Base-by-base conservation (phyloP, 1,139 yeast species). In the Geotrichum armillariae region DNA sequence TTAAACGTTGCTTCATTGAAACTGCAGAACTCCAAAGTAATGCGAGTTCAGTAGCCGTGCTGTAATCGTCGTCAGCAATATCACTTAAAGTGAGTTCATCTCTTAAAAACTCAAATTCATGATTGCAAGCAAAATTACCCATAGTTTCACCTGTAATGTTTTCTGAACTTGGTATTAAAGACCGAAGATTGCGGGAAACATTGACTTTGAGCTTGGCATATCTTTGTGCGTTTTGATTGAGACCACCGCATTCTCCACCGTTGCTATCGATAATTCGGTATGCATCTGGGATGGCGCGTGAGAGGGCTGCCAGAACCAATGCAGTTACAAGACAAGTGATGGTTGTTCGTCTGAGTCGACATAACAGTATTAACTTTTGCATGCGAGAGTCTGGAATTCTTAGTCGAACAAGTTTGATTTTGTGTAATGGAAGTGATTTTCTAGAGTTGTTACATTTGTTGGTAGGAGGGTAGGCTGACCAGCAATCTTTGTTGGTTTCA, bases 221-320 rank as follows among this genome's bases (percentile, higher is more conserved):
- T 14, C 41, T 38, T 11, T 38, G 14, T 5, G 43, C 49, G 9
- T 45, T 20, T 7, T 20, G 2, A 31, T 45, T 43, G 1, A 45
- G 20, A 8, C 48, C 48, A n/a, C 48, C 48, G 14, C 33, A 45
- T 8, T 45, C 48, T 3, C 48, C 48, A 21, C 16, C n/a, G 11
- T 25, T 25, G 29, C 29, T 7, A 7, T 20, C 38, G n/a, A 27
- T 21, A 9, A 11, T 9, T 11, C 8, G 8, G 14, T 21, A 7
- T 6, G 7, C 17, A 18, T 41, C 27, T 6, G 49, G 49, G n/a
- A 46, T 33, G 27, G 45, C 17, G 18, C 41, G 44, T 4, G 42
- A 41, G 9, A 46, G 34, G 21, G 45, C 31, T 14, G 45, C 45
- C 14, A 46, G 35, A 16, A 34, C 9, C 21, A 46, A 18, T 4